phyloP scores from a whole-genome alignment of 495 filamentous ascomycete genomes.

The Penicillium silybi region DNA sequence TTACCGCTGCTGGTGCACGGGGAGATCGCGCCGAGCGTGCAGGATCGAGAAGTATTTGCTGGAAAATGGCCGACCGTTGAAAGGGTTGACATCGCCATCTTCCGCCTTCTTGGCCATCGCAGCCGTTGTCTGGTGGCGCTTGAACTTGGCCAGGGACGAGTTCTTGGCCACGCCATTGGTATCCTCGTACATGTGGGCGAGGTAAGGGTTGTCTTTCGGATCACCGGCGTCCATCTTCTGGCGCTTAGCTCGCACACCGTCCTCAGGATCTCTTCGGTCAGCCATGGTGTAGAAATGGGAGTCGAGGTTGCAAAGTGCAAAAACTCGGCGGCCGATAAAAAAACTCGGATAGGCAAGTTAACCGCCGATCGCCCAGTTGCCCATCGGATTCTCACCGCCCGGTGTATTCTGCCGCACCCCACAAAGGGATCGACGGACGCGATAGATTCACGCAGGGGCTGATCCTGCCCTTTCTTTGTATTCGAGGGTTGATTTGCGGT shows the following conservation, averaged over 20 bases:
- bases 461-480: neutral
- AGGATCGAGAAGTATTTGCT: slow-evolving; percentile 85
- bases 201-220: slow-evolving; percentile 73
- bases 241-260: slow-evolving; percentile 43
- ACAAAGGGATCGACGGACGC: slow-evolving; percentile 25
- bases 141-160: slow-evolving; percentile 58
- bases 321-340: slow-evolving; percentile 21
- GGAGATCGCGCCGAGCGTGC: slow-evolving; percentile 75
- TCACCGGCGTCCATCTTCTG: slow-evolving; percentile 51
- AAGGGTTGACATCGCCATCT: slow-evolving; percentile 79
- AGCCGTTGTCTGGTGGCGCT: slow-evolving; percentile 79
- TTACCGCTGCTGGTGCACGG: slow-evolving; percentile 84
- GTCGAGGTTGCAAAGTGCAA: slow-evolving; percentile 19
- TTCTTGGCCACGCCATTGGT: slow-evolving; percentile 39
- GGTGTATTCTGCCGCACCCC: slow-evolving; percentile 26
- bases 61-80: slow-evolving; percentile 72
- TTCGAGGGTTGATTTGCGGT: neutral
- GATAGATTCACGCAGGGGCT: slow-evolving; percentile 12
- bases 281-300: slow-evolving; percentile 29
- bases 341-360: slow-evolving; percentile 35
- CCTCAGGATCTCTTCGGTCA: slow-evolving; percentile 40
- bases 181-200: slow-evolving; percentile 79
- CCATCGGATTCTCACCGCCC: slow-evolving; percentile 32
- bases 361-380: slow-evolving; percentile 28
- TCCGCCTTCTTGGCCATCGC: slow-evolving; percentile 68